These are phyloP conservation scores for Daldinia sp. DNA, from an alignment of 2,329 filamentous ascomycete genomes.

Conservation along the genomic window DNA sequence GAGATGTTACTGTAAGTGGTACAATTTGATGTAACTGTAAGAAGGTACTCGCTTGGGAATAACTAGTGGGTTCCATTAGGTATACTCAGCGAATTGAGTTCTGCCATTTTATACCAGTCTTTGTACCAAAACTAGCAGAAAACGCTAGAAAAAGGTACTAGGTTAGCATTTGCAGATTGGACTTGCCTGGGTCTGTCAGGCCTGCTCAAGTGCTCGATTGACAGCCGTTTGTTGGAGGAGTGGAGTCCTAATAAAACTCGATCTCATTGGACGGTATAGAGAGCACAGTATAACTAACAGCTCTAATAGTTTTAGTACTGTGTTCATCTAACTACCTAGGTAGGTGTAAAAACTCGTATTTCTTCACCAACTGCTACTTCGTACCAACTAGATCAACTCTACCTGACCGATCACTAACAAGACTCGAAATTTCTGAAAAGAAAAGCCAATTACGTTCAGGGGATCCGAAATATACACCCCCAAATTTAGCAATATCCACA, in stretches of 20 bases:
- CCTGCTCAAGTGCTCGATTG: not conserved
- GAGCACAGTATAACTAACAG: constrained; percentile 20
- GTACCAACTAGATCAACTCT: not conserved
- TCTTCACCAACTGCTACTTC: not conserved
- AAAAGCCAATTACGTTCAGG: not conserved
- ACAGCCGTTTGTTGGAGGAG: not conserved
- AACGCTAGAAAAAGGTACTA: not conserved
- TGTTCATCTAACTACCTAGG: too few relatives aligned
- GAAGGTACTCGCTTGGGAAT: constrained; percentile 13
- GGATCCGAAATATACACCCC: not conserved
- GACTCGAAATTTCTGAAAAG: not conserved
- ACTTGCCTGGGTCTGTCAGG: too few relatives aligned
- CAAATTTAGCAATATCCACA: not conserved
- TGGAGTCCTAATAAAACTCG: not conserved
- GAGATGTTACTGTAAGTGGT: not conserved
- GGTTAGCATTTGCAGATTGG: not conserved
- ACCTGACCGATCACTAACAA: not conserved
- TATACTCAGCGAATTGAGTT: constrained; percentile 26
- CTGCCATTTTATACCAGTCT: constrained; percentile 2
- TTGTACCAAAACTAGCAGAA: not conserved
- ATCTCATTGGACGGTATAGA: constrained; percentile 17
- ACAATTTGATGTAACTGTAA: too few relatives aligned
- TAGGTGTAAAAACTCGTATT: constrained; percentile 31
- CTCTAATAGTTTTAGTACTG: not conserved
- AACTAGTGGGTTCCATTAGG: constrained; percentile 25